A percentile compares a stretch with the other conserved stretches of the same genome.
These are phyloP conservation scores for Aureobasidium sp. DNA, from an alignment of 2,329 filamentous ascomycete species.

Conservation along the genomic window DNA sequence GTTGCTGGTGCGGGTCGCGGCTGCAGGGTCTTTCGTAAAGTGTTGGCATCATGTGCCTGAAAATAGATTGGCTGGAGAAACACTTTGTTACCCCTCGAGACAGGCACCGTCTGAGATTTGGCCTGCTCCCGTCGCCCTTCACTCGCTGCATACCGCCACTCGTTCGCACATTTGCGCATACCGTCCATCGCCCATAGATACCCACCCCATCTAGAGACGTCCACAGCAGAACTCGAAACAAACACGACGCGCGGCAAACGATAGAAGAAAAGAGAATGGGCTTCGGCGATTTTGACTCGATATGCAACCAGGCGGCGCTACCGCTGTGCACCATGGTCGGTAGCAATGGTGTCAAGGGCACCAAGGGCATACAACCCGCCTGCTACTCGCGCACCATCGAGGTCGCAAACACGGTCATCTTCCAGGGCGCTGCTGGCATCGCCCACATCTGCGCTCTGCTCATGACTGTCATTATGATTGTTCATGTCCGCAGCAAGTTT, in stretches of 20 bases:
- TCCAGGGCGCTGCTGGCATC: conserved; percentile 82
- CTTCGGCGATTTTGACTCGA: conserved; percentile 82
- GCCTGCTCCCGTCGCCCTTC: background rate
- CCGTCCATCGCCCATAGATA: background rate
- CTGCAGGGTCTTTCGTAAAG: background rate
- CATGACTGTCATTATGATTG: conserved; percentile 96
- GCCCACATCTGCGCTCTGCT: conserved; percentile 84
- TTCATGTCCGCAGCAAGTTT: conserved; percentile 95
- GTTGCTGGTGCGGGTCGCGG: background rate
- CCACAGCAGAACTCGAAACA: no score
- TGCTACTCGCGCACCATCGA: conserved; percentile 96
- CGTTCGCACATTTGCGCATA: background rate
- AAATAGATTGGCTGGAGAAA: conserved; percentile 3
- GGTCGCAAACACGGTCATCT: conserved; percentile 96
- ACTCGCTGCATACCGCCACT: background rate
- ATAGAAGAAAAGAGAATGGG: conserved; percentile 52
- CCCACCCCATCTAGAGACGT: background rate
- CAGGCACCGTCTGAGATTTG: background rate
- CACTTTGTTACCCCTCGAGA: conserved; percentile 13
- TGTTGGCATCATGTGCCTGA: conserved; percentile 1
- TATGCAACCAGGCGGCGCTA: conserved; percentile 79
- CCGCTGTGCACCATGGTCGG: conserved; percentile 85
- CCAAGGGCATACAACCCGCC: conserved; percentile 65
- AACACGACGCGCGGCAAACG: background rate
- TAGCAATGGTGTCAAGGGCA: conserved; percentile 58